Base-by-base conservation (phyloP, 352 stramenopile genomes). In the Globisporangium orthogonon region DNA sequence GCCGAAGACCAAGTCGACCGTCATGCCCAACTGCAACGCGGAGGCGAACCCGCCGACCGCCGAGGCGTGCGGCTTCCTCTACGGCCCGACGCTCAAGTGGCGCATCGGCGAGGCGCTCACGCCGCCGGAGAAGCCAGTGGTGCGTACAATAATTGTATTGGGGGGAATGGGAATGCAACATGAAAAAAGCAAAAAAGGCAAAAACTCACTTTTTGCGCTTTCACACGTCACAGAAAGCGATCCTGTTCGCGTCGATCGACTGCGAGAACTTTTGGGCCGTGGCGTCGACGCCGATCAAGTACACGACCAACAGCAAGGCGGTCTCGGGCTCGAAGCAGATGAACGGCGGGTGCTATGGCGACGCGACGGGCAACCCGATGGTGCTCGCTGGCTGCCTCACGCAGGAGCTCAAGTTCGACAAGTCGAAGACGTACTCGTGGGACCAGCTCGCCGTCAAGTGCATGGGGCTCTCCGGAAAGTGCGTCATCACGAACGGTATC, bases 261-360 rank as follows among this genome's bases (percentile, higher is more conserved):
- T 95, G 85, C 54, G 70, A 89, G 60, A 86, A 65, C 53, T 95
- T 94, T 46, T 95, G 85, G 85, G 85, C 85, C 0, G 83, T 94
- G 0, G 83, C 71, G 9, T 83, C 89, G 35, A 82, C 84, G 37
- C 59, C 78, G 14, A 85, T 95, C 62, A 84, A 82, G 54, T 88
- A 90, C 65, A 84, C 74, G 54, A 65, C 58, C 46, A 87, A 89
- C 52, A 83, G 68, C 15, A 87, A 86, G 69, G 70, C 78, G 9
- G 72, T 95, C 39, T 74, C 73, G 39, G 85, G 85, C 48, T 83
- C 67, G 30, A 95, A 95, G 60, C 76, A 86, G 67, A 95, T 95
- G 55, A 88, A 95, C 59, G 66, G 74, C 45, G 85, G 85, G 29
- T 95, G 85, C 67, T 95, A 95, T 64, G 85, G 85, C 18, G 72